Evolutionary conservation across 2,329 filamentous ascomycete species (phyloP), one percentile per base, ranked within the genome.

Genomic region (Colletotrichum scovillei): DNA sequence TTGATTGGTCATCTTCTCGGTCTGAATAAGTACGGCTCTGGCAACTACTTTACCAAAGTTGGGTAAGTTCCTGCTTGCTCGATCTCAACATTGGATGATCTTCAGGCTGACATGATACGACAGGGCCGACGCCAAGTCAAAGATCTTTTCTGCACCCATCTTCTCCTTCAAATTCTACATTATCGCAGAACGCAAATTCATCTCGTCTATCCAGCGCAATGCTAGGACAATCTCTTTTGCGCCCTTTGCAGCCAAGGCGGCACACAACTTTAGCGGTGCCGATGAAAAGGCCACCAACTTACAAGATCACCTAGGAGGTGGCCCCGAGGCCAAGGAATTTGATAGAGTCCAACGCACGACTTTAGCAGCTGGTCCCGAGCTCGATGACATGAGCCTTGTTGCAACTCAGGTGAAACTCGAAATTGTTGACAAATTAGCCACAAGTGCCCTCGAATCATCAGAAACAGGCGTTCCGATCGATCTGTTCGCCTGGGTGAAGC

Each of bases 1-100:
- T 67, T 73, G 14, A 42, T 73, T 7, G 70, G 70, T 0, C 66
- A 72, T 7, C 38, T 73, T 26, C 35, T 73, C 42, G 70, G 66
- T 30, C 16, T 69, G 30, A 32, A 30, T 22, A 63, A 32, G 59
- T 35, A 58, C 12, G 59, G 58, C 6, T 14, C 66, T 16, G 68
- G 68, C 12, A 16, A 8, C 22, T 62, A 71, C 35, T 67, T 42
- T 19, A 56, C 56, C 35, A 28, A 71, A 5, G 12, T 71, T 3
- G 68, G 38, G 68, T 62, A 9, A 60, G 56, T 38, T 4, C 2
- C 6, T 1, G 1, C 11, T 0, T 42, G 0, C 11, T 5, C 19
- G 5, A 4, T 8, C 11, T 9, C 1, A 9, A 9, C 8, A 11
- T 14, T 5, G 3, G 11, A 0, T 49, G 6, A 14, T 3, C 12